Evolutionary conservation across 2,329 filamentous ascomycete genomes (phyloP), one percentile per base, ranked within the genome.

Genomic region (Calonectria pteridis): DNA sequence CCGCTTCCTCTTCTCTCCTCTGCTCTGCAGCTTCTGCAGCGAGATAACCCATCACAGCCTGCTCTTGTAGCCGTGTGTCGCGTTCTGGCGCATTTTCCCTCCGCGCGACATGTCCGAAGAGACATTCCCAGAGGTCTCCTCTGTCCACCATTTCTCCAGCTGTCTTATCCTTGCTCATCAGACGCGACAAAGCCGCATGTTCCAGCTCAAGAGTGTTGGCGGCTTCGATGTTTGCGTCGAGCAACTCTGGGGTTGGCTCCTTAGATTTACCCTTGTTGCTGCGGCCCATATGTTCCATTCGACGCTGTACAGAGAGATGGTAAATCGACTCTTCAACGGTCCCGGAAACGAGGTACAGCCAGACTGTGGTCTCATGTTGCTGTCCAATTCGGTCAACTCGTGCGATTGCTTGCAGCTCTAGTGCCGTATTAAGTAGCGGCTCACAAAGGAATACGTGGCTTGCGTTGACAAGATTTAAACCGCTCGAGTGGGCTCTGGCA

Each of bases 351-450:
- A 98, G 89, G 82, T 98, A 98, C 84, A 98, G 93, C 94, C 96
- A 98, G 1, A 98, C 95, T 0, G 95, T 98, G 0, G 97, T 99
- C 77, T 94, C 90, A 66, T 94, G 92, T 76, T 93, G 89, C 84
- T 98, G 97, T 0, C 97, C 97, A 76, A 99, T 99, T 43, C 97
- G 92, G 82, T 99, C 95, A 1, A 99, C 96, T 70, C 97, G 93
- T 0, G 96, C 96, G 80, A 98, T 98, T 18, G 96, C 96, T 84
- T 99, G 97, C 13, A 98, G 89, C 84, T 98, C 97, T 20, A 99
- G 91, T 0, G 96, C 95, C 0, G 96, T 96, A 81, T 98, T 98
- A 78, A 98, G 92, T 4, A 98, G 87, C 3, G 97, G 97, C 82
- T 99, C 97, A 83, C 95, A 98, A 6, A 99, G 89, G 81, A 98